These are phyloP conservation scores for Plenodomus tracheiphilus DNA, from an alignment of 2,329 filamentous ascomycete genomes.

Conservation along the genomic window DNA sequence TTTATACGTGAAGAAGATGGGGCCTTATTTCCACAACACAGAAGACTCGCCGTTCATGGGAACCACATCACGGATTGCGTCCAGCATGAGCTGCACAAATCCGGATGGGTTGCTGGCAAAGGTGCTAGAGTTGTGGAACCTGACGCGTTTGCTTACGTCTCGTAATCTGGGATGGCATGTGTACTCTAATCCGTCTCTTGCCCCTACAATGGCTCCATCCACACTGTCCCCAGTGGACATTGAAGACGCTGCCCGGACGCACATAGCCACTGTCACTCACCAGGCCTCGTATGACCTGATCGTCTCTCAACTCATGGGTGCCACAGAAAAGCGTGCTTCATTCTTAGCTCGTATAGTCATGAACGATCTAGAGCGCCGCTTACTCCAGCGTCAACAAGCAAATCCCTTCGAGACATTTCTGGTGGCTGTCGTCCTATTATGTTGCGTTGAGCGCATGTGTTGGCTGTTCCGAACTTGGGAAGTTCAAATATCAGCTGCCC, in stretches of 20 bases:
- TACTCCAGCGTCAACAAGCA: constrained; percentile 61
- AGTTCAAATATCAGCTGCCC: constrained; percentile 5
- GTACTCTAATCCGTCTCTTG: constrained; percentile 50
- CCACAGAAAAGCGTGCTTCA: constrained; percentile 58
- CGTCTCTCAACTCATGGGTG: constrained; percentile 58
- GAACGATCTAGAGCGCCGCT: constrained; percentile 63
- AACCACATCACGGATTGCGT: constrained; percentile 49
- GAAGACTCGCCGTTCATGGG: constrained; percentile 58
- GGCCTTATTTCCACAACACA: constrained; percentile 50
- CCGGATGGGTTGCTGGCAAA: constrained; percentile 54
- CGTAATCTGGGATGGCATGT: constrained; percentile 53
- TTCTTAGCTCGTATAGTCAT: constrained; percentile 58
- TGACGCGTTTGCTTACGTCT: constrained; percentile 59
- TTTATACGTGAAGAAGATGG: constrained; percentile 56
- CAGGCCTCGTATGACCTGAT: constrained; percentile 55
- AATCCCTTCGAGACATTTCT: constrained; percentile 63
- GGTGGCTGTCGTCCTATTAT: constrained; percentile 61
- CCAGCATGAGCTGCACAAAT: constrained; percentile 35
- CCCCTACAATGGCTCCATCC: constrained; percentile 37
- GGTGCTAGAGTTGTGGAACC: constrained; percentile 60
- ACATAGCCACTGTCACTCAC: constrained; percentile 37
- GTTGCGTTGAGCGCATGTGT: constrained; percentile 63
- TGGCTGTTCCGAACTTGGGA: constrained; percentile 62
- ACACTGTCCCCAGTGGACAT: constrained; percentile 36
- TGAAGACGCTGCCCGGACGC: constrained; percentile 29